phyloP scores from a whole-genome alignment of 139 green algal genomes.

The Chlamydomonas sp. region DNA sequence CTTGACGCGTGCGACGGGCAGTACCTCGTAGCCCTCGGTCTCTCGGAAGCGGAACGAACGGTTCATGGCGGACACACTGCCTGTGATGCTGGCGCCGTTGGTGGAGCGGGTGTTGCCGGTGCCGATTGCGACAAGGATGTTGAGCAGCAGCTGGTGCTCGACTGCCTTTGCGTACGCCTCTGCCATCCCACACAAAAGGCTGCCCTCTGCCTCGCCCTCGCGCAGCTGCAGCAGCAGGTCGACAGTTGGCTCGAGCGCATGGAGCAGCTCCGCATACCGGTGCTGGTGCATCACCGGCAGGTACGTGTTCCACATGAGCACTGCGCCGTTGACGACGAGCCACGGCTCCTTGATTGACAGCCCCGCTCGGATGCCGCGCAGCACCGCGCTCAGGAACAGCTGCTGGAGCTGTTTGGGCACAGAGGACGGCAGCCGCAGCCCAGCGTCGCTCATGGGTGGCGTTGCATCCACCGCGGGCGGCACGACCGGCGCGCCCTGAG shows the following conservation, averaged over 20 bases:
- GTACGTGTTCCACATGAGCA: slow-evolving; percentile 46
- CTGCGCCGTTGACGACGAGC: slow-evolving; percentile 47
- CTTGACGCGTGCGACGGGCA: slow-evolving; percentile 28
- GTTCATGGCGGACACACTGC: too few species aligned
- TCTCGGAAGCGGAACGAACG: slow-evolving; percentile 14
- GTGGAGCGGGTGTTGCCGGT: background rate
- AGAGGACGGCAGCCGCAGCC: slow-evolving; percentile 11
- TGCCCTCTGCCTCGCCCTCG: slow-evolving; percentile 17
- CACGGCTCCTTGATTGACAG: slow-evolving; percentile 35
- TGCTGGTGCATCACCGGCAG: slow-evolving; percentile 45
- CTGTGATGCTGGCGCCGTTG: background rate
- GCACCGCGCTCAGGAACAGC: slow-evolving; percentile 26
- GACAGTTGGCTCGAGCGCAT: slow-evolving; percentile 13
- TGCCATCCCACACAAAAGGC: slow-evolving; percentile 29
- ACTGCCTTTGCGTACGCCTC: slow-evolving; percentile 32
- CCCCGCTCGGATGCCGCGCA: slow-evolving; percentile 34
- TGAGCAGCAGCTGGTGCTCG: slow-evolving; percentile 31
- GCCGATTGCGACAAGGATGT: background rate
- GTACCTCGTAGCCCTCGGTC: slow-evolving; percentile 22
- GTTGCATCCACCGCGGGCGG: slow-evolving; percentile 7
- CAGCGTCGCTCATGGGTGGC: slow-evolving; percentile 10
- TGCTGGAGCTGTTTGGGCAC: slow-evolving; percentile 17
- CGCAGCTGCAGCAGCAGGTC: slow-evolving; percentile 28
- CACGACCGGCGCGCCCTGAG: slow-evolving; percentile 15
- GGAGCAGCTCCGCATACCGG: slow-evolving; percentile 19